Percentiles rank a stretch among this genome's conserved stretches.
These are phyloP conservation scores for Petunia secreta DNA, from an alignment of 257 asterid genomes.

Conservation along the genomic window DNA sequence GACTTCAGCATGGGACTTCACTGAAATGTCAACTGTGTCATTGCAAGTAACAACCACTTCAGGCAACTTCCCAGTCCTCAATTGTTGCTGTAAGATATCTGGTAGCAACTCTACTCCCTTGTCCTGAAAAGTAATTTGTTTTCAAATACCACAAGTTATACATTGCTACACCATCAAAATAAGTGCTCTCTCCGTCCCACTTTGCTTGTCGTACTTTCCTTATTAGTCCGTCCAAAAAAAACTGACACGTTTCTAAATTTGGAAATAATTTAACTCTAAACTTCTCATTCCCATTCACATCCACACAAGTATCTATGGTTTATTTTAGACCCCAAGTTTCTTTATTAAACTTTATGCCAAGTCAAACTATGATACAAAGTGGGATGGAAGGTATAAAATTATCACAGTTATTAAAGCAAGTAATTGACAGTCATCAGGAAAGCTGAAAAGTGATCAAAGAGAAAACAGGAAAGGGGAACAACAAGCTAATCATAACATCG, in stretches of 20 bases:
- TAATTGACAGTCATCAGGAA: neutral
- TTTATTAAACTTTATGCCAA: no score
- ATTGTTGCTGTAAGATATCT: conserved; percentile 62
- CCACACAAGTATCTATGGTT: no score
- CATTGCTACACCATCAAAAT: neutral
- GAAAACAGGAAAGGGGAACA: neutral
- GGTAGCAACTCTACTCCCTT: conserved; percentile 85
- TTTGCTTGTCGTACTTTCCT: no score
- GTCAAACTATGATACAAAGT: no score
- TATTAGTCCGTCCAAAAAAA: no score
- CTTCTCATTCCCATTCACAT: no score
- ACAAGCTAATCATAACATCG: neutral
- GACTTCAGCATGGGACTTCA: conserved; percentile 39
- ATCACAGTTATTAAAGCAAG: neutral
- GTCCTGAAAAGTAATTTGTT: conserved; percentile 46
- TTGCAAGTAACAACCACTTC: conserved; percentile 41
- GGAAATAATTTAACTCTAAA: no score
- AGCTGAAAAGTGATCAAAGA: neutral
- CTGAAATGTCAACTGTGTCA: conserved; percentile 36
- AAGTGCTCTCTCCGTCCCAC: neutral
- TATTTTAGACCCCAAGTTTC: no score
- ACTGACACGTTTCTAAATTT: no score
- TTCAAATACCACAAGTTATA: neutral
- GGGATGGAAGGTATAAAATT: neutral
- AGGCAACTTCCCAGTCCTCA: conserved; percentile 64